Evolutionary conservation across 108 stramenopile species (phyloP).

Genomic region (Nannochloropsis gaditana): DNA sequence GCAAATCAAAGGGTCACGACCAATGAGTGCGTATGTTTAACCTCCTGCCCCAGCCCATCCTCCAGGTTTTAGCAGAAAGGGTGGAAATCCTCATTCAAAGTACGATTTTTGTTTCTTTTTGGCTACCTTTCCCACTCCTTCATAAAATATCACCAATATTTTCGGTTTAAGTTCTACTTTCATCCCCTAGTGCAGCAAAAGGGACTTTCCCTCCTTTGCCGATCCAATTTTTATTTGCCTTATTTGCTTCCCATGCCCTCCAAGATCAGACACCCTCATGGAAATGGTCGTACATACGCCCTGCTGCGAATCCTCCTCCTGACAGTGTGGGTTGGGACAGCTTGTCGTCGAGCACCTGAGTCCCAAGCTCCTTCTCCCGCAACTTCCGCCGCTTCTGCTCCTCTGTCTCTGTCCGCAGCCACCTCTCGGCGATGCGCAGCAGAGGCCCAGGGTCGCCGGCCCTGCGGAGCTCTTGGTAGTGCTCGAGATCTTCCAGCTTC

Average conservation of each 20-base stretch:
- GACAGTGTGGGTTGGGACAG: not conserved
- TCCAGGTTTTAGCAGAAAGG: no score
- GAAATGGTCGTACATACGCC: not conserved
- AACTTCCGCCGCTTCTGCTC: not conserved
- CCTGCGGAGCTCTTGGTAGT: constrained; percentile 41
- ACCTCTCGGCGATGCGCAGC: constrained; percentile 32
- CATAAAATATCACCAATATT: no score
- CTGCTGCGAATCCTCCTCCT: constrained; percentile 12
- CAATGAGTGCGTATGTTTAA: no score
- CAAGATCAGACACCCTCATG: not conserved
- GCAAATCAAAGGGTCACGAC: no score
- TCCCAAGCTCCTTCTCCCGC: constrained; percentile 20
- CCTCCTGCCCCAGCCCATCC: no score
- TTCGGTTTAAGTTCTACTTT: no score
- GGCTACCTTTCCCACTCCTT: no score
- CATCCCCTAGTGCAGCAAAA: no score
- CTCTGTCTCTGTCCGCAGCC: constrained; percentile 32
- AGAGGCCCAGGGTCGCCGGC: constrained; percentile 33
- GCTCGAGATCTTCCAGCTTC: constrained; percentile 44
- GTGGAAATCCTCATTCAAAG: no score
- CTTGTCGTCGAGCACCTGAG: constrained; percentile 18
- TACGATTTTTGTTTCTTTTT: no score
- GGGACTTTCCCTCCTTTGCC: no score
- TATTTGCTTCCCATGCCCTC: not conserved
- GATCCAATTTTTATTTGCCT: not conserved